phyloP scores from a whole-genome alignment of 106 monocot species.

The Alisma plantagoaquatica region DNA sequence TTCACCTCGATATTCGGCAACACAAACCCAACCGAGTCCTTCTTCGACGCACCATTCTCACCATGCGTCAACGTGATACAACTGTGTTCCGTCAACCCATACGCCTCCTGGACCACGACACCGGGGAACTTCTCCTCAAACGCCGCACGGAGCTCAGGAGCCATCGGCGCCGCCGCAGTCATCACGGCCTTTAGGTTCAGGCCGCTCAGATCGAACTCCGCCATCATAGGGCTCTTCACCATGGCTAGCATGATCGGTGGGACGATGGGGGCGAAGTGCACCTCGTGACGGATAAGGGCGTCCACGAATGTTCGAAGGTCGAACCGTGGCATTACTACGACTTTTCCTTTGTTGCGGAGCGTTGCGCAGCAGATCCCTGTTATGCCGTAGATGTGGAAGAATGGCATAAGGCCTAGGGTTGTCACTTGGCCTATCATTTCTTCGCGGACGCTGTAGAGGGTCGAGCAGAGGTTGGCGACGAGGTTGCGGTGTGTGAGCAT shows the following conservation, averaged over 20 bases:
- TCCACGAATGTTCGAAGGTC: slow-evolving; percentile 50
- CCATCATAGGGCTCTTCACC: slow-evolving; percentile 62
- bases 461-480: slow-evolving; percentile 69
- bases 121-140: slow-evolving; percentile 70
- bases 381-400: slow-evolving; percentile 96
- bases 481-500: slow-evolving; percentile 94
- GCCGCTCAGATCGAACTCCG: slow-evolving; percentile 43
- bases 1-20: slow-evolving; percentile 91
- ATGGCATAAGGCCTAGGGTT: slow-evolving; percentile 74
- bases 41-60: slow-evolving; percentile 36
- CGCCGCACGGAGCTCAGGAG: slow-evolving; percentile 60
- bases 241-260: slow-evolving; percentile 93
- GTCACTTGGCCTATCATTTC: slow-evolving; percentile 61
- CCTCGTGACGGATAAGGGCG: slow-evolving; percentile 51
- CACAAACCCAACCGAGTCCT: slow-evolving; percentile 77
- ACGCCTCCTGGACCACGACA: slow-evolving; percentile 76
- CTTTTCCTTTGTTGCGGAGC: slow-evolving; percentile 72
- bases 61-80: slow-evolving; percentile 90
- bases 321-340: slow-evolving; percentile 76
- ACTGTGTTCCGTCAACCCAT: slow-evolving; percentile 95
- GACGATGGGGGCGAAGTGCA: slow-evolving; percentile 81
- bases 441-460: slow-evolving; percentile 31
- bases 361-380: slow-evolving; percentile 87
- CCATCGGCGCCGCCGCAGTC: slow-evolving; percentile 88
- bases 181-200: slow-evolving; percentile 68